Evolutionary conservation across 148 eudicot genomes (phyloP), one percentile per base, ranked within the genome.

Genomic region (Rheum nobile): DNA sequence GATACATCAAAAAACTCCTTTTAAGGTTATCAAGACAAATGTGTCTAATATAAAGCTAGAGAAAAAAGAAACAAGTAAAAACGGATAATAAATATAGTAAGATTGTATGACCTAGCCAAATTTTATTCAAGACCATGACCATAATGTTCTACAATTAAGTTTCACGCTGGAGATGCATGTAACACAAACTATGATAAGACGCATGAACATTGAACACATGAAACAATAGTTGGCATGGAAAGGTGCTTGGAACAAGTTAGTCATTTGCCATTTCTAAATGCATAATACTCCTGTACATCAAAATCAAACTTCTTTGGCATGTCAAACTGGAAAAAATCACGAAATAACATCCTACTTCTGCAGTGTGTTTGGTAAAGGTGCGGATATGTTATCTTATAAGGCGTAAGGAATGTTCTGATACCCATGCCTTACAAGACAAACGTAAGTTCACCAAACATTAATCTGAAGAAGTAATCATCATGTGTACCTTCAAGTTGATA

Each of bases 401-500:
- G 8, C 41, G 0, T 38, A 38, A 38, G 41, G 41, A n/a, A n/a
- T n/a, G n/a, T n/a, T n/a, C n/a, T n/a, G n/a, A n/a, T n/a, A n/a
- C n/a, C n/a, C n/a, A n/a, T n/a, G 41, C 41, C 8, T 5, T 43
- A 43, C 47, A 43, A 43, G 47, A 12, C 47, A 12, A 43, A 13
- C 47, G 9, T 43, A 47, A 2, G 21, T 47, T 47, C 52, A 47
- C n/a, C 3, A 16, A 4, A 47, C 52, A 47, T 50, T 28, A 31
- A 10, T 7, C 41, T 14, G 39, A 34, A 32, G 32, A 32, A 14
- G 70, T 14, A 65, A 34, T 32, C 21, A 12, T 31, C 39, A 83
- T 39, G 29, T 24, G 71, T 84, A 94, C 98, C 93, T 87, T 83
- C 29, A 91, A 63, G 80, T 95, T 95, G 78, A 90, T 78, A 68